Base-by-base conservation (phyloP, 2,329 filamentous ascomycete genomes). In the Botryosphaeria dothidea region DNA sequence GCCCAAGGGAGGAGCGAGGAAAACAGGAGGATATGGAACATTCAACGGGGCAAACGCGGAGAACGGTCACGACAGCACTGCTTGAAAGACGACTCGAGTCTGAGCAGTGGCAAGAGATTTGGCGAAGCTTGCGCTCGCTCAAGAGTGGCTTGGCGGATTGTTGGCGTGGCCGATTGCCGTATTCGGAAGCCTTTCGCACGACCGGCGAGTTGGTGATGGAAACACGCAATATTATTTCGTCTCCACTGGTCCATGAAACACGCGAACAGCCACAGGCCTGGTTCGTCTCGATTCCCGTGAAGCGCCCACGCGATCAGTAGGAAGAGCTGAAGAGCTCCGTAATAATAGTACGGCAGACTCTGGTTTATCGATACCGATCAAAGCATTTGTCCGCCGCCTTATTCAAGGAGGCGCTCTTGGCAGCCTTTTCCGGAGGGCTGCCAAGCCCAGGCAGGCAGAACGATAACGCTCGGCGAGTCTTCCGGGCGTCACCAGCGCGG, bases 1-100 rank as follows among this genome's bases (percentile, higher is more conserved):
- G 66, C 79, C 79, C 45, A 67, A 51, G 48, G 27, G n/a, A 19
- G 29, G 29, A 31, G 43, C 5, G 19, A 3, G 34, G 17, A 45
- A 34, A 52, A 29, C 3, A 17, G 49, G 31, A 6, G 36, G 34
- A 3, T 31, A 63, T 17, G 56, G 56, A 7, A 46, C 41, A 17
- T 45, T 46, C 15, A 25, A 34, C 9, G 38, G 56, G 25, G 2
- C 48, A 25, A 48, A 48, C 8, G 38, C 38, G 11, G 15, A 41
- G 9, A 29, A n/a, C 21, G 52, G 23, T 4, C 52, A 27, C 11
- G 17, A 43, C 17, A 15, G 54, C 8, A 7, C 23, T 6, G 23
- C 36, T 25, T 38, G 51, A 56, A 2, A 13, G 9, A 7, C 2
- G 11, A 9, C 27, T 34, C 19, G 17, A 11, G 3, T 36, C 4